These are phyloP conservation scores for Pseudocercospora musae DNA, from an alignment of 2,329 filamentous ascomycete species.

Conservation along the genomic window DNA sequence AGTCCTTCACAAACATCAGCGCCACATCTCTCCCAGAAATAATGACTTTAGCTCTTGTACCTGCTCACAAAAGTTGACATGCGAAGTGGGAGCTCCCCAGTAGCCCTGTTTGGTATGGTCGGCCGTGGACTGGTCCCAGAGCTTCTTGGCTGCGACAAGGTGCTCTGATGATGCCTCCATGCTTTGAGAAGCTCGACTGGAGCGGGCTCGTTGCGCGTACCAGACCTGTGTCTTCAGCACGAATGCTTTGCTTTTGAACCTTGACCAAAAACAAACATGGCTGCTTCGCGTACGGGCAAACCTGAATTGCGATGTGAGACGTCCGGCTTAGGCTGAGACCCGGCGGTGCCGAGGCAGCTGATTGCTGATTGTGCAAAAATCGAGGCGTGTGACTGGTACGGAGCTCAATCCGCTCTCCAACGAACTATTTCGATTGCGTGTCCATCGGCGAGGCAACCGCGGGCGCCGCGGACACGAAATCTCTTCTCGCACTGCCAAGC, in stretches of 20 bases:
- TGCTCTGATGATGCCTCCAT: neutral
- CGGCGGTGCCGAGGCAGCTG: neutral
- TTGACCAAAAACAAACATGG: neutral
- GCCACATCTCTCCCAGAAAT: no score
- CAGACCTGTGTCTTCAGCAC: neutral
- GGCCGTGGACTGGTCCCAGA: slow-evolving; percentile 13
- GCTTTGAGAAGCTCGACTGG: neutral
- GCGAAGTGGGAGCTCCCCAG: slow-evolving; percentile 4
- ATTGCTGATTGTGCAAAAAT: neutral
- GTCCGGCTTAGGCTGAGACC: neutral
- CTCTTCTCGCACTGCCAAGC: no score
- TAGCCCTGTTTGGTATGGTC: slow-evolving; percentile 3
- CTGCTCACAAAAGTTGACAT: slow-evolving; percentile 27
- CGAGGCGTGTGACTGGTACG: neutral
- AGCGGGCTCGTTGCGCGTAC: neutral
- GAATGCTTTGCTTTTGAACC: neutral
- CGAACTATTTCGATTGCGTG: neutral
- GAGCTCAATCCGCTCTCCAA: neutral
- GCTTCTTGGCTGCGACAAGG: slow-evolving; percentile 1
- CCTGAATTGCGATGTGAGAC: neutral
- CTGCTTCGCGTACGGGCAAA: neutral
- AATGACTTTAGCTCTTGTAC: neutral
- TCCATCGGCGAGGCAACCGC: neutral
- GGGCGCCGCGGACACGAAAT: neutral
- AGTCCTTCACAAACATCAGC: slow-evolving; percentile 19